Conservation (phyloP, 768 basidiomycete species). For the Neoboletus brunneissimus region DNA sequence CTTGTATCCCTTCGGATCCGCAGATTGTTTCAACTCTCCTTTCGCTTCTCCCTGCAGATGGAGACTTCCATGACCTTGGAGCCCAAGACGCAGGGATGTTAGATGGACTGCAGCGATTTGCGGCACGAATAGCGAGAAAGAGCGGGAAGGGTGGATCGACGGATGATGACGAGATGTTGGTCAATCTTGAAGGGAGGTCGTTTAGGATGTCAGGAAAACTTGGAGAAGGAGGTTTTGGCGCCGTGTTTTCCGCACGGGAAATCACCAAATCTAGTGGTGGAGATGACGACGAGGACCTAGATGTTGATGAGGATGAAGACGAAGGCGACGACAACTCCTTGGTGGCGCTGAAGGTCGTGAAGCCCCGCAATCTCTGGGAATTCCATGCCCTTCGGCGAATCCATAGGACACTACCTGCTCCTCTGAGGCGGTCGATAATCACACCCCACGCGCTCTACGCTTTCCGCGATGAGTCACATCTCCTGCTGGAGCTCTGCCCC, state of each 20-base stretch:
- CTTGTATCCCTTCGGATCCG: constrained; percentile 82
- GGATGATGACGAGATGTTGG: constrained; percentile 42
- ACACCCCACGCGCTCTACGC: constrained; percentile 76
- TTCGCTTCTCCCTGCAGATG: constrained; percentile 57
- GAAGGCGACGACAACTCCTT: constrained; percentile 54
- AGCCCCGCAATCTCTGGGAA: constrained; percentile 89
- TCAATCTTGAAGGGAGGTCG: constrained; percentile 60
- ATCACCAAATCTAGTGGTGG: constrained; percentile 40
- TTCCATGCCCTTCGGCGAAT: constrained; percentile 80
- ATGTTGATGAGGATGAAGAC: constrained; percentile 48
- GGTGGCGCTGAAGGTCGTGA: constrained; percentile 90
- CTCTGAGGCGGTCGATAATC: constrained; percentile 67
- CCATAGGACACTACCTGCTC: constrained; percentile 60
- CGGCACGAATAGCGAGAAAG: constrained; percentile 42
- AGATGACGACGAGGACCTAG: constrained; percentile 43
- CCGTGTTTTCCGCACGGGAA: constrained; percentile 85
- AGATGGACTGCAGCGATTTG: constrained; percentile 69
- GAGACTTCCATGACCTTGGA: constrained; percentile 59
- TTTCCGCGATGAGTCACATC: constrained; percentile 85
- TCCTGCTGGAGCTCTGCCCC: constrained; percentile 82
- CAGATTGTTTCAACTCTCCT: constrained; percentile 63
- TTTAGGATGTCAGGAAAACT: constrained; percentile 82
- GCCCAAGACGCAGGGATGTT: constrained; percentile 55
- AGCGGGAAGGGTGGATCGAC: constrained; percentile 34
- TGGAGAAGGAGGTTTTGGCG: constrained; percentile 95